Evolutionary conservation across 2,329 filamentous ascomycete species (phyloP).

Genomic region (Diplocarpon rosae): DNA sequence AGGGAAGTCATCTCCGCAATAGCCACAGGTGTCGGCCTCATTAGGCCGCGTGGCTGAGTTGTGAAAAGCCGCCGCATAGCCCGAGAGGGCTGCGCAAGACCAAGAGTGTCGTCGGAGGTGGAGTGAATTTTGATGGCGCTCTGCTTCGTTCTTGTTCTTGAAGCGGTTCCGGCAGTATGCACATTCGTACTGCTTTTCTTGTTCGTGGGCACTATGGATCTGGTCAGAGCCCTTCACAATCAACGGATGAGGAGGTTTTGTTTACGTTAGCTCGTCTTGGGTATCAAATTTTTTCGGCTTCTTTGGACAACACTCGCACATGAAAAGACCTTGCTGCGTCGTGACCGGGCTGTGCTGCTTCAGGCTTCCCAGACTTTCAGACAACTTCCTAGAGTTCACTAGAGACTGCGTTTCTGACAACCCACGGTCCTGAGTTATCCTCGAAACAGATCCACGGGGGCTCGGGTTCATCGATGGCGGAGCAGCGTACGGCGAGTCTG

Average conservation of each 20-base stretch:
- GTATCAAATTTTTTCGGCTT: slow-evolving; percentile 94
- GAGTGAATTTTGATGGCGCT: slow-evolving; percentile 90
- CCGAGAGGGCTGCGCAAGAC: slow-evolving; percentile 82
- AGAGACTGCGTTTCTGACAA: slow-evolving; percentile 31
- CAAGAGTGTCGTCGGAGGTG: slow-evolving; percentile 89
- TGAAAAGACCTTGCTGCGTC: slow-evolving; percentile 47
- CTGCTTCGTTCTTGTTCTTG: slow-evolving; percentile 98
- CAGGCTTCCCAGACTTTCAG: slow-evolving; percentile 27
- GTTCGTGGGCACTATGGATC: slow-evolving; percentile 61
- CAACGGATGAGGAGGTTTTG: no score
- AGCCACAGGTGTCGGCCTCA: slow-evolving; percentile 75
- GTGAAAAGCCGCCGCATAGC: slow-evolving; percentile 77
- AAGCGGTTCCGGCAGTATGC: slow-evolving; percentile 88
- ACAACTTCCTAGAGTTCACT: slow-evolving; percentile 35
- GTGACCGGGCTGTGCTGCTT: slow-evolving; percentile 38
- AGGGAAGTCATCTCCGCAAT: slow-evolving; percentile 84
- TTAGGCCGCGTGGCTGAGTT: slow-evolving; percentile 58
- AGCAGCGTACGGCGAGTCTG: slow-evolving; percentile 43
- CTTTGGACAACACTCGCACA: slow-evolving; percentile 94
- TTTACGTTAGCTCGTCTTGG: slow-evolving; percentile 74
- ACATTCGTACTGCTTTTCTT: slow-evolving; percentile 94
- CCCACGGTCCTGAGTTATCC: slow-evolving; percentile 27
- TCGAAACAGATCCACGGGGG: slow-evolving; percentile 28
- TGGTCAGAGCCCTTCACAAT: no score
- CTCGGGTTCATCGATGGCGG: slow-evolving; percentile 32